These are phyloP conservation scores for Entamoeba dispar DNA, from an alignment of 208 protist species.

Conservation along the genomic window DNA sequence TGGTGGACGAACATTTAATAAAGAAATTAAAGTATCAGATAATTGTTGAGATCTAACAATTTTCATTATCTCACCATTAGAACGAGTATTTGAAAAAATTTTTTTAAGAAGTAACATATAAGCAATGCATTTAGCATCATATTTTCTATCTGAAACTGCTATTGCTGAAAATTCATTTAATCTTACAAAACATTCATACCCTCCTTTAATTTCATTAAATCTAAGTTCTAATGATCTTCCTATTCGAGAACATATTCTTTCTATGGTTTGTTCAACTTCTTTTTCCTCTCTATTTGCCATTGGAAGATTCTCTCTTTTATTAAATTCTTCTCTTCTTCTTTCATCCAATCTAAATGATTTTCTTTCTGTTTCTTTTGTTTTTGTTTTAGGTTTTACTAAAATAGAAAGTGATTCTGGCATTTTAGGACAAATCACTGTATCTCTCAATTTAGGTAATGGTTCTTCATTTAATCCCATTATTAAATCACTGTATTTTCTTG, in stretches of 20 bases:
- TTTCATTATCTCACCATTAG: neutral
- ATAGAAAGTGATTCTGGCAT: neutral
- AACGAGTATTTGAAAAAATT: neutral
- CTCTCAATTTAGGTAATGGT: neutral
- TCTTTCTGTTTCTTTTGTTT: neutral
- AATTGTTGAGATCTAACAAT: neutral
- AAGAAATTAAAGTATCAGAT: neutral
- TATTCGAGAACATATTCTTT: neutral
- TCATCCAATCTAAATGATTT: neutral
- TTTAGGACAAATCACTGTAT: neutral
- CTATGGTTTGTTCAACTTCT: neutral
- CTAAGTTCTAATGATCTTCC: neutral
- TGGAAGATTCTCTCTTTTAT: neutral
- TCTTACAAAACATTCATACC: neutral
- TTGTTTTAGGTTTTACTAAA: neutral
- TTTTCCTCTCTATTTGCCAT: neutral
- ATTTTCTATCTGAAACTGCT: neutral
- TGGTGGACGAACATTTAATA: neutral
- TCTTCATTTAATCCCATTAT: neutral
- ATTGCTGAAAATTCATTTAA: neutral
- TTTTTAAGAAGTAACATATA: neutral
- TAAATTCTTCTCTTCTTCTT: neutral
- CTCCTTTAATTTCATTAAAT: neutral
- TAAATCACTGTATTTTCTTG: neutral
- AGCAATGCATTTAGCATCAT: neutral